A percentile compares a stretch with the other conserved stretches of the same genome.
Conservation (phyloP, 2,329 filamentous ascomycete genomes). For the Arthrobotrys entomopaga region DNA sequence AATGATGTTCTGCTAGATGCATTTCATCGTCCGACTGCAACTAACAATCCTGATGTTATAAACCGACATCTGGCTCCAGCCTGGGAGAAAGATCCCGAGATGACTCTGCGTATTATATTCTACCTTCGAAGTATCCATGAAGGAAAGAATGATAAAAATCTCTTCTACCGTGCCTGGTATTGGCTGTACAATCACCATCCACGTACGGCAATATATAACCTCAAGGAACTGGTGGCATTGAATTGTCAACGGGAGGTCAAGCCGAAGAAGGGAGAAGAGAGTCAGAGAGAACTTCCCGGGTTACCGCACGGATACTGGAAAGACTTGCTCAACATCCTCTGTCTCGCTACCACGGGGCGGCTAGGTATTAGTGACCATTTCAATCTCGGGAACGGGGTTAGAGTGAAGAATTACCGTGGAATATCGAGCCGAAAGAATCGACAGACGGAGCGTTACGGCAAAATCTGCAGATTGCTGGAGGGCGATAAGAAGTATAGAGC, state of each 20-base stretch:
- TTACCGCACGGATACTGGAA: slow-evolving; percentile 73
- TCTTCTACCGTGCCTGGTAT: slow-evolving; percentile 68
- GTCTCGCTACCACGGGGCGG: slow-evolving; percentile 66
- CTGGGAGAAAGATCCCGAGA: slow-evolving; percentile 66
- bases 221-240: slow-evolving; percentile 69
- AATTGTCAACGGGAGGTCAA: slow-evolving; percentile 68
- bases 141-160: slow-evolving; percentile 66
- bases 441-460: slow-evolving; percentile 63
- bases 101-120: slow-evolving; percentile 71
- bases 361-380: slow-evolving; percentile 64
- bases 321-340: slow-evolving; percentile 70
- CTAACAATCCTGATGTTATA: slow-evolving; percentile 62
- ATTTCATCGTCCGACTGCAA: slow-evolving; percentile 67
- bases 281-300: slow-evolving; percentile 58
- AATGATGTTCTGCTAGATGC: slow-evolving; percentile 66
- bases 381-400: slow-evolving; percentile 63
- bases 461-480: slow-evolving; percentile 63
- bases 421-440: slow-evolving; percentile 58
- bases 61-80: slow-evolving; percentile 64
- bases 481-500: slow-evolving; percentile 66
- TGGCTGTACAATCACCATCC: slow-evolving; percentile 70
- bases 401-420: slow-evolving; percentile 56
- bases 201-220: slow-evolving; percentile 67
- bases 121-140: slow-evolving; percentile 71
- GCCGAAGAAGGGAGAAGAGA: slow-evolving; percentile 58